Evolutionary conservation across 1,284 basidiomycete genomes (phyloP).

Genomic region (Porodaedalea pini): DNA sequence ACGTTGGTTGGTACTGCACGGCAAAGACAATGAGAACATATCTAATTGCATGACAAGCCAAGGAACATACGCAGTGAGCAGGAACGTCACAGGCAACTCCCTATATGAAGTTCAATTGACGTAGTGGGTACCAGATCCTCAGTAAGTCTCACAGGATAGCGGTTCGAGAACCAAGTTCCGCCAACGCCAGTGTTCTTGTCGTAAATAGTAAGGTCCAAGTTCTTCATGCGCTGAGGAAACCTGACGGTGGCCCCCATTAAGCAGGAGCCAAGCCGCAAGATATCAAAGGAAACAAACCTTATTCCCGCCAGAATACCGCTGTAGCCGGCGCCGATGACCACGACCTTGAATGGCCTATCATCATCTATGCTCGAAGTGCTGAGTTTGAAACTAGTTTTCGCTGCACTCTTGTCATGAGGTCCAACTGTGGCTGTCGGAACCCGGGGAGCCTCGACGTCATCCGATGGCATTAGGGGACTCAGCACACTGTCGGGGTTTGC

Average conservation of each 20-base stretch:
- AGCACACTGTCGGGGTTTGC: neutral
- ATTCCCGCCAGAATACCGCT: slow-evolving; percentile 29
- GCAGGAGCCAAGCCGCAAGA: slow-evolving; percentile 47
- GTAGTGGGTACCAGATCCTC: neutral
- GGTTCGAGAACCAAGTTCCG: slow-evolving; percentile 50
- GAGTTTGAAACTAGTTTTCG: neutral
- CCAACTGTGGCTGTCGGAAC: neutral
- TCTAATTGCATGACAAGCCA: neutral
- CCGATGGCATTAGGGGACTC: neutral
- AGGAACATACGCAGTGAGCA: slow-evolving; percentile 42
- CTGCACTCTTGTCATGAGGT: neutral
- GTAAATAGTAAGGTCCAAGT: slow-evolving; percentile 57
- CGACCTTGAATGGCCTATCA: slow-evolving; percentile 22
- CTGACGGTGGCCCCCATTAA: slow-evolving; percentile 52
- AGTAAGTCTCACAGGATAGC: slow-evolving; percentile 32
- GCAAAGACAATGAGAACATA: neutral
- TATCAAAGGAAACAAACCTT: slow-evolving; percentile 2
- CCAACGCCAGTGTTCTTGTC: slow-evolving; percentile 56
- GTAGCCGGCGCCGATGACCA: slow-evolving; percentile 28
- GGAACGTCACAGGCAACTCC: slow-evolving; percentile 60
- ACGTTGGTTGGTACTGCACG: slow-evolving; percentile 54
- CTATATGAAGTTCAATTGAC: slow-evolving; percentile 25
- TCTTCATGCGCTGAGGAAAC: slow-evolving; percentile 57
- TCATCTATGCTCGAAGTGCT: slow-evolving; percentile 20
- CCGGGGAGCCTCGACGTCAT: neutral